Evolutionary conservation across 768 basidiomycete genomes (phyloP).

Genomic region (Leccinum subgranulosum): DNA sequence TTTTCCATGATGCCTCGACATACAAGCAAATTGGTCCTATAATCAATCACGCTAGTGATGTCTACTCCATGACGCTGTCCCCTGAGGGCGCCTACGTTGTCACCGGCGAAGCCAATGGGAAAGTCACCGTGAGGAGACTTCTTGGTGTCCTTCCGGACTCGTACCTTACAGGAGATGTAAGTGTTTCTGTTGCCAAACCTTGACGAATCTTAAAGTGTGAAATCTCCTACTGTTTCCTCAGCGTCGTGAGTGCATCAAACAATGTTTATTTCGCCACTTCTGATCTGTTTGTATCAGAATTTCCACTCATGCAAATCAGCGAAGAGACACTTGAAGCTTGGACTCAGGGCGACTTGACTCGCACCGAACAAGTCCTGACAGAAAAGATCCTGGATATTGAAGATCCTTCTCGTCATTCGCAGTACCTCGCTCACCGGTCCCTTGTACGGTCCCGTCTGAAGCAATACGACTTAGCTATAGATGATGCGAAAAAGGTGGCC

Average conservation of each 20-base stretch:
- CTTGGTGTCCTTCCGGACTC: too few relatives aligned
- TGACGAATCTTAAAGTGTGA: too few relatives aligned
- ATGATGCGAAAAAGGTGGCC: conserved; percentile 4
- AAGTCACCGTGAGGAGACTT: too few relatives aligned
- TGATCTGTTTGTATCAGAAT: neutral
- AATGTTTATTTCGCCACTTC: fast-evolving
- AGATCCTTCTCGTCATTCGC: neutral
- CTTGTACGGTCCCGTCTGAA: neutral
- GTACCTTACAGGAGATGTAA: too few relatives aligned
- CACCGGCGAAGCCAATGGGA: too few relatives aligned
- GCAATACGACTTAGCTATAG: neutral
- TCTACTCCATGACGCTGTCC: too few relatives aligned
- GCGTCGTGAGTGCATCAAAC: neutral
- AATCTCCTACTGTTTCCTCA: too few relatives aligned
- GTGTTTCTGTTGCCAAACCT: too few relatives aligned
- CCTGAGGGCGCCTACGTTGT: too few relatives aligned
- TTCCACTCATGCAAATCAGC: neutral
- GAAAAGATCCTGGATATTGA: neutral
- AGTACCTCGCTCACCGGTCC: neutral
- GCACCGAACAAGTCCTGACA: neutral
- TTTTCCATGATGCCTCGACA: too few relatives aligned
- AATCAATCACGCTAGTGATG: too few relatives aligned
- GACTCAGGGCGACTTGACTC: neutral
- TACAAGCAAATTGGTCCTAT: too few relatives aligned
- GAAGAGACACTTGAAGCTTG: neutral